Evolutionary conservation across 352 stramenopile species (phyloP).

Genomic region (Phytophthora boehmeriae): DNA sequence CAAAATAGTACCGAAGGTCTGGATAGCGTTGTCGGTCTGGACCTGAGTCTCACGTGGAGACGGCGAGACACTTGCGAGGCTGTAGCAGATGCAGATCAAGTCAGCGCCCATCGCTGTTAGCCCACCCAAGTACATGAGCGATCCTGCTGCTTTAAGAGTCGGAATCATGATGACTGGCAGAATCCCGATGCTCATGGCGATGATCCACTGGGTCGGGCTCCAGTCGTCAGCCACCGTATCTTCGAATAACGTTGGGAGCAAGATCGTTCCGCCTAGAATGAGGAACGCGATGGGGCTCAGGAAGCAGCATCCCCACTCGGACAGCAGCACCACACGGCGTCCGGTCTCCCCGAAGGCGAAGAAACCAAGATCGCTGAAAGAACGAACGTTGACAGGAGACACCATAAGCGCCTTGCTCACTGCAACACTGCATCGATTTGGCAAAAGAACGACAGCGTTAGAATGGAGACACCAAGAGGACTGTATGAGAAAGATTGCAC

Average conservation of each 20-base stretch:
- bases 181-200: constrained; percentile 54
- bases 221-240: constrained; percentile 22
- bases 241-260: constrained; percentile 60
- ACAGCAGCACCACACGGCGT: constrained; percentile 53
- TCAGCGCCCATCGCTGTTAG: constrained; percentile 57
- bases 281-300: constrained; percentile 77
- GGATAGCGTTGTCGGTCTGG: constrained; percentile 38
- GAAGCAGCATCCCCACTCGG: constrained; percentile 66
- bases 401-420: constrained; percentile 66
- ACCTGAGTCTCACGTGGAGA: constrained; percentile 62
- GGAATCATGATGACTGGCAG: constrained; percentile 69
- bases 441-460: background rate
- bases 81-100: constrained; percentile 58
- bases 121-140: constrained; percentile 56
- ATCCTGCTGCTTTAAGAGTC: constrained; percentile 52
- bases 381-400: constrained; percentile 57
- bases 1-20: constrained; percentile 76
- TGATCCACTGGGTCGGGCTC: constrained; percentile 65
- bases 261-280: constrained; percentile 63
- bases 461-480: too few species aligned
- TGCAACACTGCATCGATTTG: constrained; percentile 40
- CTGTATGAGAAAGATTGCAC: constrained; percentile 15
- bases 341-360: constrained; percentile 60
- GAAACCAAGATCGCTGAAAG: constrained; percentile 75
- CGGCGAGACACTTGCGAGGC: constrained; percentile 39